Percentiles rank a stretch among this genome's conserved stretches.
These are phyloP conservation scores for Sophora flavescens DNA, from an alignment of 306 rosid species.

Conservation along the genomic window DNA sequence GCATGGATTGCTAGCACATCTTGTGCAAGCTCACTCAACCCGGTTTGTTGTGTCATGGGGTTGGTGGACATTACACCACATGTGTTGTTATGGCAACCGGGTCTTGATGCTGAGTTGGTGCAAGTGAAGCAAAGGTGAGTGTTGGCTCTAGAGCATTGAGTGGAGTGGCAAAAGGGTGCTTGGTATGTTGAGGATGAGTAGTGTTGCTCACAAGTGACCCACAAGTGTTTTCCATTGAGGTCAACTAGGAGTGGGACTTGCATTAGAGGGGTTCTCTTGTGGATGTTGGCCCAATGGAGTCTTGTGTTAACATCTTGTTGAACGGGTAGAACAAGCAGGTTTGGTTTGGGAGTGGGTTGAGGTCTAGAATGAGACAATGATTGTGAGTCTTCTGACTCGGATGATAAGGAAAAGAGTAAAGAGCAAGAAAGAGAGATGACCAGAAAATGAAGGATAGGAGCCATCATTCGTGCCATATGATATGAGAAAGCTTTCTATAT, in stretches of 20 bases:
- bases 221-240: constrained; percentile 54
- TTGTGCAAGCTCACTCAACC: constrained; percentile 57
- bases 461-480: constrained; percentile 18
- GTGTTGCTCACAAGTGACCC: constrained; percentile 56
- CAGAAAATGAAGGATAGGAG: constrained; percentile 23
- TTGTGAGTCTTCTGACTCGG: constrained; percentile 6
- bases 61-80: constrained; percentile 55
- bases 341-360: constrained; percentile 37
- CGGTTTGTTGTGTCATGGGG: constrained; percentile 57
- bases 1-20: constrained; percentile 51
- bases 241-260: constrained; percentile 54
- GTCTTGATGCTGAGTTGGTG: constrained; percentile 6
- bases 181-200: constrained; percentile 52
- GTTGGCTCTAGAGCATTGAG: constrained; percentile 58
- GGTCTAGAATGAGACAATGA: neutral
- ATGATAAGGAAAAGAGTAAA: constrained; percentile 39
- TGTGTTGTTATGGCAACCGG: constrained; percentile 63
- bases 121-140: constrained; percentile 56
- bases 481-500: neutral
- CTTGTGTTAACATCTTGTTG: constrained; percentile 47
- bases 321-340: constrained; percentile 47
- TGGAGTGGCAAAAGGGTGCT: constrained; percentile 65
- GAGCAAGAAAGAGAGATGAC: constrained; percentile 19
- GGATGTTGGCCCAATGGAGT: constrained; percentile 60
- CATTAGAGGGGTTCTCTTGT: constrained; percentile 52